Base-by-base conservation (phyloP, 1,139 yeast species). In the Zygotorulaspora mrakii region DNA sequence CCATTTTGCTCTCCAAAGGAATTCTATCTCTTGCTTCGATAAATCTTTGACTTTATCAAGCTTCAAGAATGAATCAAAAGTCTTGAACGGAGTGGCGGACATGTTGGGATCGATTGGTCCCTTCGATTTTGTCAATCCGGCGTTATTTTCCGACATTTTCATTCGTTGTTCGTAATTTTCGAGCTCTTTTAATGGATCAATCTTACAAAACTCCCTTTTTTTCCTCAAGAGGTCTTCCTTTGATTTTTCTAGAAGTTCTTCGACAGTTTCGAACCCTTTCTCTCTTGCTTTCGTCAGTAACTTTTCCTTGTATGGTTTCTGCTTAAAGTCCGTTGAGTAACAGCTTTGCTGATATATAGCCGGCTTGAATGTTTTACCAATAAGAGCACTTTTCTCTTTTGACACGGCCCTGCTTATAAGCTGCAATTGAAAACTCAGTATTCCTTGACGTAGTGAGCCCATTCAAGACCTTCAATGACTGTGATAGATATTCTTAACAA, bases 1-100 rank as follows among this genome's bases (percentile, higher is more conserved):
- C 65, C 89, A 88, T 50, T 96, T 74, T 1, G 95, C 88, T 60
- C 86, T 79, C 99, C 99, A 91, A 26, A 91, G 69, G 55, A 74
- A 73, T 54, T 85, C 94, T 39, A 91, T 71, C 53, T 89, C 95
- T 49, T 75, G 74, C 5, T 63, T 53, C 2, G 77, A 74, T 17
- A 84, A 66, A 5, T 71, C 78, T 35, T 65, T 53, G 35, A 85
- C 55, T 62, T 88, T 89, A 1, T 74, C 83, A 7, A 79, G 69
- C 41, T 85, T 88, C 35, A 91, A 63, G 59, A 69, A 91, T 2
- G 89, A 76, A 39, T 74, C 71, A 43, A 91, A 68, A 0, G 85
- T 79, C 62, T 87, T 88, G 65, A 73, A 82, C 6, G 94, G 86
- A 7, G 64, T 59, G 33, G 65, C 57, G 2, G 78, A 75, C 0